phyloP scores from a whole-genome alignment of 1,139 yeast genomes.

The Saccharomycopsis phalli region DNA sequence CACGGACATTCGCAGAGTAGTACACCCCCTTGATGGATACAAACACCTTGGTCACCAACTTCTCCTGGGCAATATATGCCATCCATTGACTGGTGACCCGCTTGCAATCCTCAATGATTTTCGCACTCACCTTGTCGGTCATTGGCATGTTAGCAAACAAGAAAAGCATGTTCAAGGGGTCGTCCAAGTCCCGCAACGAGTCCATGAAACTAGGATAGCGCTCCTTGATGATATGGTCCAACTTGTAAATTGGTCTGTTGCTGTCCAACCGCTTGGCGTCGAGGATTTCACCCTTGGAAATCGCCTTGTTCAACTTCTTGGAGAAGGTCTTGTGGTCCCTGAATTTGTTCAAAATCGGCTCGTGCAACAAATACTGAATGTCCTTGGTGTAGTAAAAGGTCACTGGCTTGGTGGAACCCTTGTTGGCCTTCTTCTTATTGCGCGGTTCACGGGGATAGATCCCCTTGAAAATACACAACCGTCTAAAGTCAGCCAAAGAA shows the following conservation, averaged over 20 bases:
- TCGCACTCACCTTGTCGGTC: conserved; percentile 70
- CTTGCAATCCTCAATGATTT: conserved; percentile 80
- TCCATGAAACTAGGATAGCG: conserved; percentile 92
- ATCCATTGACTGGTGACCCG: conserved; percentile 89
- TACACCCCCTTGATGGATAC: conserved; percentile 97
- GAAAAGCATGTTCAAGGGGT: conserved; percentile 90
- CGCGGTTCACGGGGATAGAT: conserved; percentile 94
- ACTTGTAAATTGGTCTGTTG: conserved; percentile 73
- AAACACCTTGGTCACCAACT: conserved; percentile 77
- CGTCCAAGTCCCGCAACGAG: conserved; percentile 89
- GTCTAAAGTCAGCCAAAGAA: conserved; percentile 94
- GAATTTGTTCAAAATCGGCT: conserved; percentile 85
- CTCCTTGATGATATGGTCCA: conserved; percentile 88
- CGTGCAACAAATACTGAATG: conserved; percentile 90
- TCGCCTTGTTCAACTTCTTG: conserved; percentile 78
- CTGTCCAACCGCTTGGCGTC: conserved; percentile 82
- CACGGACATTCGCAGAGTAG: conserved; percentile 82
- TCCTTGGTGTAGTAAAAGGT: conserved; percentile 93
- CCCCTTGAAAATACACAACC: conserved; percentile 95
- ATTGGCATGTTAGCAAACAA: conserved; percentile 83
- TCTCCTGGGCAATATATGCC: conserved; percentile 84
- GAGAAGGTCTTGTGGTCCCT: conserved; percentile 95
- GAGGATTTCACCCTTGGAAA: conserved; percentile 85
- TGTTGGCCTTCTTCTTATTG: conserved; percentile 93
- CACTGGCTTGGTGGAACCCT: conserved; percentile 92